phyloP scores from a whole-genome alignment of 2,329 filamentous ascomycete genomes.

The Fusarium nygamai region DNA sequence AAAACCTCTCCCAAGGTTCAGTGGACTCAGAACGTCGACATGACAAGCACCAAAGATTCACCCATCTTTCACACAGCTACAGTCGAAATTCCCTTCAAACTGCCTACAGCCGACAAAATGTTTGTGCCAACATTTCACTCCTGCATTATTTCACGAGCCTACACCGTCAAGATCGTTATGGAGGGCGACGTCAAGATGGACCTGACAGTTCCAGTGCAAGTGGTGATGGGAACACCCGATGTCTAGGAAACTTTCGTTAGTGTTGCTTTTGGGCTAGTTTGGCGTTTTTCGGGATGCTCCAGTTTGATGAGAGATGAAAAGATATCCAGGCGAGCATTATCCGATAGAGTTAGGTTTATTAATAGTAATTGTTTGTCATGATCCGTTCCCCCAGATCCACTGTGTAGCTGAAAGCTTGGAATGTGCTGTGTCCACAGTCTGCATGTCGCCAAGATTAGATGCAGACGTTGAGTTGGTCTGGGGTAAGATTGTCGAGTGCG shows the following conservation, averaged over 20 bases:
- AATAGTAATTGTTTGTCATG: conserved; percentile 21
- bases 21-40: conserved; percentile 33
- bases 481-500: background rate
- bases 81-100: conserved; percentile 19
- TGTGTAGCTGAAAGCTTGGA: background rate
- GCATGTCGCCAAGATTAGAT: background rate
- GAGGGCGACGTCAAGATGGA: conserved; percentile 35
- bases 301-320: conserved; percentile 19
- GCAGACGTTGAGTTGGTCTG: background rate
- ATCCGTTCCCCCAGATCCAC: background rate
- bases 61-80: conserved; percentile 34
- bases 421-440: background rate
- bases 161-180: conserved; percentile 20
- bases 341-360: conserved; percentile 14
- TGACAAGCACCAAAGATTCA: conserved; percentile 5
- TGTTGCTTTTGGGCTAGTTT: background rate
- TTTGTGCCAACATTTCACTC: conserved; percentile 33
- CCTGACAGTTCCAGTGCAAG: conserved; percentile 25
- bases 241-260: background rate
- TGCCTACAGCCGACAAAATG: conserved; percentile 26
- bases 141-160: conserved; percentile 23
- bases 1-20: background rate
- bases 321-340: conserved; percentile 32
- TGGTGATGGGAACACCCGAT: conserved; percentile 27
- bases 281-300: background rate